These are phyloP conservation scores for Penicillium goetzii DNA, from an alignment of 495 filamentous ascomycete genomes.

Conservation along the genomic window DNA sequence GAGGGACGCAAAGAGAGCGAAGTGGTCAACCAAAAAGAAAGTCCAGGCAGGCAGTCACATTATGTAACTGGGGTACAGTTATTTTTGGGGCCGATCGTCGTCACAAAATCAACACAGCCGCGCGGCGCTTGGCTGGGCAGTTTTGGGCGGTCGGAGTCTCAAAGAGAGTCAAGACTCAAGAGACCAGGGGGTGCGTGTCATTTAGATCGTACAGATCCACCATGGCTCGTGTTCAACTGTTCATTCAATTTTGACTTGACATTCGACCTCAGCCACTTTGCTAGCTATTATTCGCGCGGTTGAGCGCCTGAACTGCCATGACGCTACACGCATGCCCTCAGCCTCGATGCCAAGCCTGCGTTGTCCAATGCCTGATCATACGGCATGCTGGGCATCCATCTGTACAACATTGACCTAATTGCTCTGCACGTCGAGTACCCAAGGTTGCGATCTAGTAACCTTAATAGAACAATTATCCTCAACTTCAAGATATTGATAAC, in stretches of 20 bases:
- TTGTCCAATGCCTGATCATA: background rate
- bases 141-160: background rate
- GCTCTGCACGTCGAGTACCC: background rate
- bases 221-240: background rate
- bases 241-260: background rate
- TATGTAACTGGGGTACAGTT: constrained; percentile 20
- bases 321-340: constrained; percentile 11
- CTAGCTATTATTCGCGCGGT: background rate
- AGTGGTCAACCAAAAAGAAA: constrained; percentile 13
- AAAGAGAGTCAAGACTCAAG: too few species aligned
- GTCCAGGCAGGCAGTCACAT: constrained; percentile 30
- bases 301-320: background rate
- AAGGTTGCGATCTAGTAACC: background rate
- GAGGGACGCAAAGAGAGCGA: background rate
- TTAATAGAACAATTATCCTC: background rate
- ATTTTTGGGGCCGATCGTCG: constrained; percentile 33
- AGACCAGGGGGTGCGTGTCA: background rate
- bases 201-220: background rate
- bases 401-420: background rate
- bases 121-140: constrained; percentile 23
- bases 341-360: constrained; percentile 15
- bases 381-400: background rate
- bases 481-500: background rate
- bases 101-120: constrained; percentile 32
- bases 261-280: background rate